Evolutionary conservation across 441 rosid species (phyloP), one percentile per base, ranked within the genome.

Genomic region (Adansonia grandidieri): DNA sequence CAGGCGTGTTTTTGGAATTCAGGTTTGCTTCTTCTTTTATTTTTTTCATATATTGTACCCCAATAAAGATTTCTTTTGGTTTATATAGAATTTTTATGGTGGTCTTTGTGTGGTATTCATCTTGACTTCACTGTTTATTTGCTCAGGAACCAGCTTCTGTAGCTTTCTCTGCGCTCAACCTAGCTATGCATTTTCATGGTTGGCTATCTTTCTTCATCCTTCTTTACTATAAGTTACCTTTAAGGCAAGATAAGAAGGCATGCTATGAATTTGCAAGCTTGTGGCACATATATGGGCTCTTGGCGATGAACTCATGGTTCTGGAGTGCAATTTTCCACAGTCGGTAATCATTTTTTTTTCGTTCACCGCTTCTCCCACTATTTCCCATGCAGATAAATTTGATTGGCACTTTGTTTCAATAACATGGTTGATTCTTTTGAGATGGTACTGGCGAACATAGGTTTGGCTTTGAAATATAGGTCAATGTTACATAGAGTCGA

Each of bases 271-370:
- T 85, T 65, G 88, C 92, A 14, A 80, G 86, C 80, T 82, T 91
- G 87, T 90, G 97, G 97, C 98, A 92, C 82, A 82, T 91, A 51
- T 96, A 94, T 77, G 95, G 85, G 20, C 74, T 94, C 77, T 77
- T 94, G 8, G 82, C 99, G 66, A 82, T 91, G 91, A 92, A 94
- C 84, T 88, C 97, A 14, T 91, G 99, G 97, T 90, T 96, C 79
- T 96, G 98, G 99, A 94, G 98, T 84, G 90, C 91, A 40, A 88
- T 89, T 82, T 95, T 96, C 87, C 97, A 91, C 75, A 89, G 91
- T 78, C 82, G 94, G 99, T 94, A 85, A 83, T 84, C 70, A 69
- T 83, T 57, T 78, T 32, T 32, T 69, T 32, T 20, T 4, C 17
- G 9, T 4, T 32, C 53, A 9, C 28, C 28, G 14, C 76, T 62